Evolutionary conservation across 2,329 filamentous ascomycete genomes (phyloP), one percentile per base, ranked within the genome.

Genomic region (Clonostachys rosea): DNA sequence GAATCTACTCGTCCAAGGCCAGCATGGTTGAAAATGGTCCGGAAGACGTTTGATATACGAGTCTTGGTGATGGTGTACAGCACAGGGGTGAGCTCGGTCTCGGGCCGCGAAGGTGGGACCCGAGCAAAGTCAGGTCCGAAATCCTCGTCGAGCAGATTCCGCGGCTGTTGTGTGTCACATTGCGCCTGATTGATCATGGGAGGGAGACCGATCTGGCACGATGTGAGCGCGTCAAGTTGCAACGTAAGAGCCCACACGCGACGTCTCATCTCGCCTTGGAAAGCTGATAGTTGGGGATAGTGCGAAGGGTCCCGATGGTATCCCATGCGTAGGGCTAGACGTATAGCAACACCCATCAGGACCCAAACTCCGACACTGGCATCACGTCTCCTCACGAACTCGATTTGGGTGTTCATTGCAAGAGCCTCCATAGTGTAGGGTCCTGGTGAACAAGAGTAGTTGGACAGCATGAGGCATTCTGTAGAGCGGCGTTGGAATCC

Each of bases 171-270:
- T 6, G 48, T 47, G 36, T 54, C 52, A 17, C 46, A 42, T 12
- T 49, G 47, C n/a, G 49, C 45, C 17, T 24, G 34, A 4, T 41
- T 45, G 1, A 84, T 71, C 79, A 85, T 84, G 56, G 73, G 73
- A 9, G 83, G 83, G 46, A 87, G 65, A 3, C 83, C 83, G 42
- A 84, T 71, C 57, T 86, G 81, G 56, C 83, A 84, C 5, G 79
- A 77, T 18, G 81, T 78, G 9, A 84, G 61, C 7, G 84, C 62
- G 57, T 87, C 84, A 36, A 84, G 69, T 56, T 83, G 78, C 17
- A 67, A 58, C 7, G 71, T 67, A 35, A 76, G 60, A 49, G 71
- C 68, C 70, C 74, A 77, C 1, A 64, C 59, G 5, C 73, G 63
- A 4, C 74, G 68, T n/a, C 74, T 67, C 59, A 76, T 70, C 55